A percentile compares a stretch with the other conserved stretches of the same genome.
Conservation (phyloP, 805 yeast genomes). For the Candida nitratophila region DNA sequence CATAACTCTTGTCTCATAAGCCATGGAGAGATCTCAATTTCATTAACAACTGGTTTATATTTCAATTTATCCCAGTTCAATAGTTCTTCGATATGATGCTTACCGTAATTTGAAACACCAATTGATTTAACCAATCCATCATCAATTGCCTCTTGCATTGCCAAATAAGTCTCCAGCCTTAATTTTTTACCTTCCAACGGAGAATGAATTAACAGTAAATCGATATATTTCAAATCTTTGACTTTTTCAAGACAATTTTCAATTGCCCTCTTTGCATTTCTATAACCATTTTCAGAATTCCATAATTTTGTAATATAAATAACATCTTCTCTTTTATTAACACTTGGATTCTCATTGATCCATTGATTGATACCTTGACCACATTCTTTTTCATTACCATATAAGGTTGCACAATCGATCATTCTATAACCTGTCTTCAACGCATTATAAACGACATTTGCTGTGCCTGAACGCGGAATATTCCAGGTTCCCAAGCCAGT, state of each 20-base stretch:
- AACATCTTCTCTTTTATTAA: slow-evolving; percentile 41
- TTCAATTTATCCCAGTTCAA: slow-evolving; percentile 47
- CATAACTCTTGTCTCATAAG: slow-evolving; percentile 59
- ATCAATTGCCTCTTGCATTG: slow-evolving; percentile 66
- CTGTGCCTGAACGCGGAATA: slow-evolving; percentile 26
- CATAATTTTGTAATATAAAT: slow-evolving; percentile 69
- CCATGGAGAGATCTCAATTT: slow-evolving; percentile 84
- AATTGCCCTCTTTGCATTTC: slow-evolving; percentile 51
- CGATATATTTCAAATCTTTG: slow-evolving; percentile 57
- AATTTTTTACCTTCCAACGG: slow-evolving; percentile 42
- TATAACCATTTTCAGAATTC: slow-evolving; percentile 59
- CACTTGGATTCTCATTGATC: slow-evolving; percentile 28
- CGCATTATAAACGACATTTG: slow-evolving; percentile 34
- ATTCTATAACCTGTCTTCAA: slow-evolving; percentile 37
- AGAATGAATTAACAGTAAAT: slow-evolving; percentile 59
- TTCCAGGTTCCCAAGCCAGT: slow-evolving; percentile 47
- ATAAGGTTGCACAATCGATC: slow-evolving; percentile 42
- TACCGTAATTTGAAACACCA: slow-evolving; percentile 75
- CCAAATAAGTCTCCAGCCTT: slow-evolving; percentile 60
- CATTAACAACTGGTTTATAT: slow-evolving; percentile 66
- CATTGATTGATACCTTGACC: slow-evolving; percentile 40
- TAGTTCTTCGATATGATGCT: slow-evolving; percentile 51
- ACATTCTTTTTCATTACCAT: slow-evolving; percentile 42
- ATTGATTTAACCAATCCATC: slow-evolving; percentile 53
- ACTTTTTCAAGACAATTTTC: slow-evolving; percentile 46